phyloP scores from a whole-genome alignment of 2,329 filamentous ascomycete species.

The Neocucurbitaria cava region DNA sequence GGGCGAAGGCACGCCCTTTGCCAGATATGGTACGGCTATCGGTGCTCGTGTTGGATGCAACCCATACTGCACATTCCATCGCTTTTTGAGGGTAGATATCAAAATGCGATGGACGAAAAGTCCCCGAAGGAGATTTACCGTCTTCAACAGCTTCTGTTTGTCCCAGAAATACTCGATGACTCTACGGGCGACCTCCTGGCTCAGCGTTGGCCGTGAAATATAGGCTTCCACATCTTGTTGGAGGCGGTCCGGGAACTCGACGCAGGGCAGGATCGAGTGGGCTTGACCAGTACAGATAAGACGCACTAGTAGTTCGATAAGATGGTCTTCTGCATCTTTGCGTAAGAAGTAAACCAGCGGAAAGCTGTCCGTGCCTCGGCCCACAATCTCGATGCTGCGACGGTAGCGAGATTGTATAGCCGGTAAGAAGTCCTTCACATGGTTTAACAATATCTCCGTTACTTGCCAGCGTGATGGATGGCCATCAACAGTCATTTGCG shows the following conservation, averaged over 20 bases:
- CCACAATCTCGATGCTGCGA: constrained; percentile 59
- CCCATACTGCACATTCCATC: constrained; percentile 70
- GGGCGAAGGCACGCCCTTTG: constrained; percentile 69
- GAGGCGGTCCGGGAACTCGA: constrained; percentile 13
- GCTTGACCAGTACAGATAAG: constrained; percentile 42
- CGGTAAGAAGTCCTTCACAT: constrained; percentile 35
- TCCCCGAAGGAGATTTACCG: constrained; percentile 66
- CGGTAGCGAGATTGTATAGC: constrained; percentile 51
- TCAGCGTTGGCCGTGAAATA: constrained; percentile 38
- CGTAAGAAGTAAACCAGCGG: constrained; percentile 65
- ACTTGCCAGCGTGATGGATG: constrained; percentile 51
- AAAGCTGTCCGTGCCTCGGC: constrained; percentile 49
- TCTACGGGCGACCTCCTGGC: constrained; percentile 12
- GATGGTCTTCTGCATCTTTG: constrained; percentile 40
- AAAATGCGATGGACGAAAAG: constrained; percentile 68
- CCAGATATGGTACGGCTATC: constrained; percentile 68
- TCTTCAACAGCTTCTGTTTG: constrained; percentile 51
- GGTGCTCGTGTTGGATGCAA: constrained; percentile 58
- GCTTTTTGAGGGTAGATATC: constrained; percentile 65
- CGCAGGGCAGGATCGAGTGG: constrained; percentile 32
- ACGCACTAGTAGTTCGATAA: constrained; percentile 37
- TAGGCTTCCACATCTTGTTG: constrained; percentile 40
- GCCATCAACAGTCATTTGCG: constrained; percentile 49
- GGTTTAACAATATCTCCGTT: constrained; percentile 44
- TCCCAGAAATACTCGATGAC: constrained; percentile 43